phyloP scores from a whole-genome alignment of 208 protist genomes.

The Giardia muris region DNA sequence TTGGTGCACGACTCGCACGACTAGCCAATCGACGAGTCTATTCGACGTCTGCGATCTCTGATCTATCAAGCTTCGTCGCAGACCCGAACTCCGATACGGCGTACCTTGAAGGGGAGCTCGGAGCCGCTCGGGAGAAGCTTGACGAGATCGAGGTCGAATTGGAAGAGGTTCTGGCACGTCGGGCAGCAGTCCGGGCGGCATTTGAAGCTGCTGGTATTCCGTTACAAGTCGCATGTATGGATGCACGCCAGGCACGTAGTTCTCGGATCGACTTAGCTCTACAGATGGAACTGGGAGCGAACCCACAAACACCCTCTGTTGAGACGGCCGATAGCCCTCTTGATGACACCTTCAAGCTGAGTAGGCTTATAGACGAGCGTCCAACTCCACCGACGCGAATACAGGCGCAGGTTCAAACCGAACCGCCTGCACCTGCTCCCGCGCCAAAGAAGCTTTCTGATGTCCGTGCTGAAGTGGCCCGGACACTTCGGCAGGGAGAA shows the following conservation, averaged over 20 bases:
- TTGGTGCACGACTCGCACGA: neutral
- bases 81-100: neutral
- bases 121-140: neutral
- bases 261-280: neutral
- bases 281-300: neutral
- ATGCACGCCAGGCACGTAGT: neutral
- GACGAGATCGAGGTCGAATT: neutral
- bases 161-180: neutral
- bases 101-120: neutral
- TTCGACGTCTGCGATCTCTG: neutral
- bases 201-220: neutral
- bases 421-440: no score
- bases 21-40: neutral
- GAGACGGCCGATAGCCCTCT: no score
- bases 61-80: neutral
- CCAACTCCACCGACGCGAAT: no score
- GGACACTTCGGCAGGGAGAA: no score
- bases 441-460: no score
- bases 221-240: neutral
- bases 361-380: no score
- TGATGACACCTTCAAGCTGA: no score
- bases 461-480: no score
- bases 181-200: neutral
- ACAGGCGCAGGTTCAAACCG: no score
- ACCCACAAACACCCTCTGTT: no score